Conservation (phyloP, 306 rosid genomes). For the Sicyos baderoa region DNA sequence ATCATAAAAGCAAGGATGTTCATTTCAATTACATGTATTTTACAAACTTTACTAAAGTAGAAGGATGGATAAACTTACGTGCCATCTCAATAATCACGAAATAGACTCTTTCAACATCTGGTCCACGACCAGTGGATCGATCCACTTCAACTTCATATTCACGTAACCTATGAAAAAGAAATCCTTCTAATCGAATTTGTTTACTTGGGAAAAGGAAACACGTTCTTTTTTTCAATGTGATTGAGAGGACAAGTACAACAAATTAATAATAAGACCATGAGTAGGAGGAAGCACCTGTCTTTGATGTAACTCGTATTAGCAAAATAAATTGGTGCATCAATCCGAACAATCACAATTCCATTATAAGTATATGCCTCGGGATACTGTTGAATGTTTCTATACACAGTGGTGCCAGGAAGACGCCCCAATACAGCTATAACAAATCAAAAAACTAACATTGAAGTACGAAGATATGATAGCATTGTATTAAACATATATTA, state of each 20-base stretch:
- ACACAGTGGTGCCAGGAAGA: constrained; percentile 94
- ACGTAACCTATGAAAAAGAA: constrained; percentile 53
- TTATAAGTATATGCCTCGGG: constrained; percentile 92
- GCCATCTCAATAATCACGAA: constrained; percentile 90
- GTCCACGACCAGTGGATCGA: constrained; percentile 60
- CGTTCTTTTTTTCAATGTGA: too few species aligned
- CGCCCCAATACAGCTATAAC: constrained; percentile 94
- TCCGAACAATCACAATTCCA: constrained; percentile 89
- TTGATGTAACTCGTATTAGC: constrained; percentile 82
- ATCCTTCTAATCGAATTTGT: not conserved
- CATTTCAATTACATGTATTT: not conserved
- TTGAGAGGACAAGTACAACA: not conserved
- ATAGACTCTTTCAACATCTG: constrained; percentile 83
- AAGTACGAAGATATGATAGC: constrained; percentile 9
- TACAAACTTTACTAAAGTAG: not conserved
- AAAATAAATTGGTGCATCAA: constrained; percentile 92
- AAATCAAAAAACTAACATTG: constrained; percentile 23
- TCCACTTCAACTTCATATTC: constrained; percentile 78
- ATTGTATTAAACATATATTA: not conserved
- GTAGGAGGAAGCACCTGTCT: constrained; percentile 54
- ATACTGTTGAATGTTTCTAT: constrained; percentile 77
- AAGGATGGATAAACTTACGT: constrained; percentile 54
- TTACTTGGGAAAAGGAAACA: not conserved
- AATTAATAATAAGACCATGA: not conserved
- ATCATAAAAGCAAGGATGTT: not conserved